Evolutionary conservation across 768 basidiomycete species (phyloP).

Genomic region (Auriscalpium microsporum): DNA sequence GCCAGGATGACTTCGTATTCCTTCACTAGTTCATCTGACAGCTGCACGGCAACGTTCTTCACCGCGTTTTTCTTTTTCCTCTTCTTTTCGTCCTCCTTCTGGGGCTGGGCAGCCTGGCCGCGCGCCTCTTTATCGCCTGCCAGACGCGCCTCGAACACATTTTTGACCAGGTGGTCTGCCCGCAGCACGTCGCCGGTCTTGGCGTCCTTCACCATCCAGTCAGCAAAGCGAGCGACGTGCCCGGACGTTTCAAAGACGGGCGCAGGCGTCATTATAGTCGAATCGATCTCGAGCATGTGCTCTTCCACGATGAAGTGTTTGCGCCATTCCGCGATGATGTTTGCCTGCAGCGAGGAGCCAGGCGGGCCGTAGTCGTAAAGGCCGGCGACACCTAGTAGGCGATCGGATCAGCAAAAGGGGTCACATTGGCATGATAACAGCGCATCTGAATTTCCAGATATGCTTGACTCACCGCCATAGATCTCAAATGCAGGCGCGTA

Average conservation of each 20-base stretch:
- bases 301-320: slow-evolving; percentile 98
- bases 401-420: slow-evolving; percentile 4
- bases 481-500: slow-evolving; percentile 98
- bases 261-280: slow-evolving; percentile 94
- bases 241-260: slow-evolving; percentile 95
- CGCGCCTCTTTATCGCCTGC: slow-evolving; percentile 89
- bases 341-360: slow-evolving; percentile 91
- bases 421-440: not conserved
- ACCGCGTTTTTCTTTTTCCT: slow-evolving; percentile 64
- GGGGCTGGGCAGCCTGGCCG: slow-evolving; percentile 52
- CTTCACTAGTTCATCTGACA: slow-evolving; percentile 63
- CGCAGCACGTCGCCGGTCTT: slow-evolving; percentile 95
- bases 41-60: slow-evolving; percentile 59
- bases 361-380: slow-evolving; percentile 98
- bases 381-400: slow-evolving; percentile 81
- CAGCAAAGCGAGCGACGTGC: slow-evolving; percentile 95
- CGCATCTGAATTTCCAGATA: not conserved
- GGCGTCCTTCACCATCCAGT: slow-evolving; percentile 98
- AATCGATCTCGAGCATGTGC: slow-evolving; percentile 97
- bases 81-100: slow-evolving; percentile 43
- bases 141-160: slow-evolving; percentile 81
- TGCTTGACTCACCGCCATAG: slow-evolving; percentile 72
- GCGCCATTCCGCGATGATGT: slow-evolving; percentile 94
- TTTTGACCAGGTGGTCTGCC: slow-evolving; percentile 93
- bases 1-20: slow-evolving; percentile 82